These are phyloP conservation scores for Cerioporus squamosus DNA, from an alignment of 1,284 basidiomycete genomes.

Conservation along the genomic window DNA sequence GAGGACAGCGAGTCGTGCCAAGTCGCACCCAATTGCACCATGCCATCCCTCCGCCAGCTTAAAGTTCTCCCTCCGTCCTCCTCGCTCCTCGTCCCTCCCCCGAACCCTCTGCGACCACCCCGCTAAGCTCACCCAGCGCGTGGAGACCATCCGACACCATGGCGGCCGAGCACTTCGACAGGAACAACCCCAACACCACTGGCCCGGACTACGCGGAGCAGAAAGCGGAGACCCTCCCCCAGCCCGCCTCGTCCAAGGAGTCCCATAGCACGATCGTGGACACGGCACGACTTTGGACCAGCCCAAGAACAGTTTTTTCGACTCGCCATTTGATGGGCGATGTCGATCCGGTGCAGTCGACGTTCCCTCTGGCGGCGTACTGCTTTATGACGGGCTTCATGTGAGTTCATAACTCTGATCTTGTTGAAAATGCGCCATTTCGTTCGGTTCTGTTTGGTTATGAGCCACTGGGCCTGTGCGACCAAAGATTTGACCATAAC, in stretches of 20 bases:
- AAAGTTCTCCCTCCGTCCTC: slow-evolving; percentile 13
- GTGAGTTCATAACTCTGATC: slow-evolving; percentile 43
- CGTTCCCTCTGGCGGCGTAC: slow-evolving; percentile 69
- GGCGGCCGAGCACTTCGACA: not conserved
- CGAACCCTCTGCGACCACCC: not conserved
- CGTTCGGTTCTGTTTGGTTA: too few species aligned
- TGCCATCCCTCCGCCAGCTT: slow-evolving; percentile 9
- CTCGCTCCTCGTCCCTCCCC: slow-evolving; percentile 10
- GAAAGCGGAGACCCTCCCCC: slow-evolving; percentile 27
- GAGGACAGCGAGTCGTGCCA: too few species aligned
- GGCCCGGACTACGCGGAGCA: slow-evolving; percentile 25
- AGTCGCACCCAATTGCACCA: slow-evolving; percentile 22
- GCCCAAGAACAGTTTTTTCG: slow-evolving; percentile 30
- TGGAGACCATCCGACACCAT: slow-evolving; percentile 10
- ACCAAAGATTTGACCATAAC: too few species aligned
- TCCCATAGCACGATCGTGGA: slow-evolving; percentile 20
- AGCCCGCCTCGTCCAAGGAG: slow-evolving; percentile 24
- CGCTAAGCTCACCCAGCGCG: not conserved
- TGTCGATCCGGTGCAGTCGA: slow-evolving; percentile 64
- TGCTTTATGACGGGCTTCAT: slow-evolving; percentile 91
- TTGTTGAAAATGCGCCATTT: too few species aligned
- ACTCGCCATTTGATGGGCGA: slow-evolving; percentile 46
- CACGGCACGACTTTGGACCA: slow-evolving; percentile 30
- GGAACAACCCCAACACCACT: not conserved
- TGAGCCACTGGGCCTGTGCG: too few species aligned